Base-by-base conservation (phyloP, 129 eudicot species). In the Escallonia herrerae region DNA sequence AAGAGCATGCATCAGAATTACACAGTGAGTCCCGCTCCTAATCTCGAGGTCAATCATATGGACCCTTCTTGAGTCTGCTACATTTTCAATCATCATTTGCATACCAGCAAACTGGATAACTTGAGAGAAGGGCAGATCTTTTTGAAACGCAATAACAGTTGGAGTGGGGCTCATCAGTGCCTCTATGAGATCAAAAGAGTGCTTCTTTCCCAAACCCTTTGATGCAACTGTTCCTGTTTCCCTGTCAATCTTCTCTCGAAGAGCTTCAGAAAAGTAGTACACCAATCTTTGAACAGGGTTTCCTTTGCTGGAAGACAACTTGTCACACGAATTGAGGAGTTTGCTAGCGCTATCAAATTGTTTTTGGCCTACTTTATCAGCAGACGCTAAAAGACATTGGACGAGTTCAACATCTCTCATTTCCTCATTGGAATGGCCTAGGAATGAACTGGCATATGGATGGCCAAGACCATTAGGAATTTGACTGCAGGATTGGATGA, bases 211-310 rank as follows among this genome's bases (percentile, higher is more conserved):
- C 55, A 49, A 15, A 4, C 15, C 66, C 13, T 15, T 48, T 37
- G 51, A 1, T 0, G 71, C 50, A 5, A 66, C 1, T 49, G 61
- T 66, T 62, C 86, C 84, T 0, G 71, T 83, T 80, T 80, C 89
- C 10, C 67, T 51, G 46, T 55, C 67, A 11, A 86, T 70, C 63
- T 63, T 86, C 52, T 72, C 84, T 8, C 65, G 62, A 58, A 86
- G 86, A 49, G 95, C 82, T 54, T 75, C 74, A 49, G 75, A 67
- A 56, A 86, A 86, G 59, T 80, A 80, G 58, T 71, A 62, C 7
- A 78, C 95, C 52, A 86, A 43, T 50, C 95, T 66, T 58, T 83
- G 84, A 62, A 80, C 53, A 1, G 84, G 56, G 56, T n/a, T 62
- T 66, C 63, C 56, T 71, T 49, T 41, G 42, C 22, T 63, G 3